A percentile compares a stretch with the other conserved stretches of the same genome.
These are phyloP conservation scores for Malus asiatica DNA, from an alignment of 306 rosid genomes.

Conservation along the genomic window DNA sequence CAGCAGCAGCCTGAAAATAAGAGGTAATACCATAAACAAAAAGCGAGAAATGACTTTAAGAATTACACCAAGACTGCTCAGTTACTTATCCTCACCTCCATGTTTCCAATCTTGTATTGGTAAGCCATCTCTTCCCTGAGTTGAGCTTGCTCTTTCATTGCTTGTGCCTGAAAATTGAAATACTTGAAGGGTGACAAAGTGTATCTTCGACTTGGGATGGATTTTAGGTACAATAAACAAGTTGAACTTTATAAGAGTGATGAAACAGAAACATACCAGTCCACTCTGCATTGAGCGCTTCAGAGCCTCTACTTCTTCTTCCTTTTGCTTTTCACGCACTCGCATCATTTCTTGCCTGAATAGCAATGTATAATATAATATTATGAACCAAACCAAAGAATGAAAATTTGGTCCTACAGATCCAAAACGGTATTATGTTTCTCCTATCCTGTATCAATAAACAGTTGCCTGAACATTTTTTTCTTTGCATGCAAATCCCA, in stretches of 20 bases:
- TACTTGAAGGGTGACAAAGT: neutral
- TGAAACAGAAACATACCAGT: slow-evolving; percentile 53
- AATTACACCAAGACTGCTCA: neutral
- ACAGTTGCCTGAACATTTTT: neutral
- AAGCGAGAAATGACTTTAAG: neutral
- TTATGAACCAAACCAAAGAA: neutral
- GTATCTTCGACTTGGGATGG: neutral
- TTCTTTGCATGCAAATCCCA: no score
- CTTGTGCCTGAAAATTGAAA: slow-evolving; percentile 71
- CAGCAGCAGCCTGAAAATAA: slow-evolving; percentile 79
- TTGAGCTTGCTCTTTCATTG: slow-evolving; percentile 99
- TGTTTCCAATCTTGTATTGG: slow-evolving; percentile 88
- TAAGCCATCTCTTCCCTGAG: slow-evolving; percentile 99
- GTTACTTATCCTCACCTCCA: slow-evolving; percentile 48
- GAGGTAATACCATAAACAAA: slow-evolving; percentile 7
- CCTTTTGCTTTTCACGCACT: slow-evolving; percentile 84
- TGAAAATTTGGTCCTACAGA: neutral
- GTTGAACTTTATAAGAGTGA: neutral
- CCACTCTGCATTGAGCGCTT: slow-evolving; percentile 87
- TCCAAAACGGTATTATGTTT: neutral
- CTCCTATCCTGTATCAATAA: neutral
- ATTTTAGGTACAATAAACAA: neutral
- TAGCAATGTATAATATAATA: slow-evolving; percentile 5
- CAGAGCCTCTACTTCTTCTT: slow-evolving; percentile 66
- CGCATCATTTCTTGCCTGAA: slow-evolving; percentile 67